These are phyloP conservation scores for Ephemerocybe angulata DNA, from an alignment of 768 basidiomycete genomes.

Conservation along the genomic window DNA sequence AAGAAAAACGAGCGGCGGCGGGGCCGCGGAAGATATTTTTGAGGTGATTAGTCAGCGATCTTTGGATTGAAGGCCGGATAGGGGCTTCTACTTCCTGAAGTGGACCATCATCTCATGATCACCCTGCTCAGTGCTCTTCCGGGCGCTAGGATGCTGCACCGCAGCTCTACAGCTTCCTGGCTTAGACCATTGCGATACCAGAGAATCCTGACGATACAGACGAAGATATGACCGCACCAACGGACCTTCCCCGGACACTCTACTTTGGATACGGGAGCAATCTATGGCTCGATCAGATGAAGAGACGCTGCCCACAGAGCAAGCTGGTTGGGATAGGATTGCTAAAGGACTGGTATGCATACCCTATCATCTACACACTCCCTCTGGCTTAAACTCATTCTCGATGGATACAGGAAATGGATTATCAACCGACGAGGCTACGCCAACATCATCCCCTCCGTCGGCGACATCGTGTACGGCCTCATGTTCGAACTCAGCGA, in stretches of 20 bases:
- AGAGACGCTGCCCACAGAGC: constrained; percentile 39
- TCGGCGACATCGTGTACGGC: constrained; percentile 40
- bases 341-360: constrained; percentile 35
- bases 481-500: constrained; percentile 39
- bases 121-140: not conserved
- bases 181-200: not conserved
- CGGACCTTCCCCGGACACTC: constrained; percentile 12
- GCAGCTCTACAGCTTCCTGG: not conserved
- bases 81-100: not conserved
- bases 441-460: constrained; percentile 41
- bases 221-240: not conserved
- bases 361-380: not conserved
- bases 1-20: not conserved
- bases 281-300: constrained; percentile 47
- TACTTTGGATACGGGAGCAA: constrained; percentile 52
- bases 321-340: constrained; percentile 36
- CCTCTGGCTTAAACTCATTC: not conserved
- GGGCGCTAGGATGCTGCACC: not conserved
- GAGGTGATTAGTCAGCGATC: not conserved
- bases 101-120: not conserved
- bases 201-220: not conserved
- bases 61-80: too few relatives aligned
- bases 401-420: constrained; percentile 37
- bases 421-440: constrained; percentile 43
- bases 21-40: not conserved